Evolutionary conservation across 2,329 filamentous ascomycete species (phyloP), one percentile per base, ranked within the genome.

Genomic region (Dothideomycetes sp.): DNA sequence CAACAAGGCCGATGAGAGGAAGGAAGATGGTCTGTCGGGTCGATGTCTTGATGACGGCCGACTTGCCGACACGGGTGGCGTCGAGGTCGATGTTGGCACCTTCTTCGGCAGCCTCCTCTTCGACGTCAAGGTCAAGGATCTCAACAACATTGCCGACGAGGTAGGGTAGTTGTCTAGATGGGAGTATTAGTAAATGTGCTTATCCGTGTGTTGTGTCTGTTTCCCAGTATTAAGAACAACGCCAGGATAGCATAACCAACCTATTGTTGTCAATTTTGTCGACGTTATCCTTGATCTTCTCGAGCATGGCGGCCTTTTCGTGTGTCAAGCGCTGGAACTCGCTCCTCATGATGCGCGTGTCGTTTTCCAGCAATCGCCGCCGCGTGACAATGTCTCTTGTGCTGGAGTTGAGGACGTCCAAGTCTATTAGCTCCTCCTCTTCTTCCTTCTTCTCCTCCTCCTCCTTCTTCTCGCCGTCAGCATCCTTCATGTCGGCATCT

Each of bases 191-290:
- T 30, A 17, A 27, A 12, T 7, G 22, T 7, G 22, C 22, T 12
- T 7, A 27, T 27, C 7, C 12, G 16, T 9, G 16, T 34, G 29
- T 17, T 14, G 31, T 32, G 9, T 5, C n/a, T n/a, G n/a, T n/a
- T n/a, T n/a, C 15, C 12, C 33, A 10, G 10, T 37, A 11, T 11
- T 27, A 7, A 2, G 31, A 24, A 41, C 7, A 17, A 35, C 31
- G 31, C 14, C 8, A 14, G 16, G 31, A n/a, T 33, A 15, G 31
- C 31, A 39, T 19, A 34, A 52, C 72, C 50, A 69, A 94, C 88
- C 87, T 78, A 71, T 98, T 98, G 67, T 98, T 96, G 51, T 93
- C 88, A 56, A 98, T 98, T 77, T 98, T 98, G 52, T 98, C 93
- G 56, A 85, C 69, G 58, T 98, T 98, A 61, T 98, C 91, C 73